Evolutionary conservation across 2,329 filamentous ascomycete genomes (phyloP).

Genomic region (Colletotrichum sp.): DNA sequence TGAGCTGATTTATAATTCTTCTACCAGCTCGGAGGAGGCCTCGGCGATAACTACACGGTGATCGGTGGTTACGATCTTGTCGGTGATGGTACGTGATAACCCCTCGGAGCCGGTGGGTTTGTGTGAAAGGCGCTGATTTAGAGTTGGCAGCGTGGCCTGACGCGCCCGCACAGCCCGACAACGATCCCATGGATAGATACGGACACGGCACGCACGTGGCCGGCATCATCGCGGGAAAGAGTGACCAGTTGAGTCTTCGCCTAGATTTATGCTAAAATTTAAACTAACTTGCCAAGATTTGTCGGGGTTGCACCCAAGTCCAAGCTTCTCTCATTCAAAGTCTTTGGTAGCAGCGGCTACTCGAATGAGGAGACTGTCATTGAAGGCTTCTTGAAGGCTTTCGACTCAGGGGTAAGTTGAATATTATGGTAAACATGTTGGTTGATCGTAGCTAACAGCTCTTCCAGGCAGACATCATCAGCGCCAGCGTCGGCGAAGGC

Average conservation of each 20-base stretch:
- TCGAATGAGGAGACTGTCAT: constrained; percentile 27
- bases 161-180: background rate
- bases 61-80: constrained; percentile 3
- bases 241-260: constrained; percentile 8
- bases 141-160: background rate
- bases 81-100: background rate
- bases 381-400: constrained; percentile 38
- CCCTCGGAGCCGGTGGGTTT: background rate
- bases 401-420: constrained; percentile 30
- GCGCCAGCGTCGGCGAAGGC: constrained; percentile 40
- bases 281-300: background rate
- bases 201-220: constrained; percentile 29
- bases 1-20: background rate
- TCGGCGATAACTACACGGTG: background rate
- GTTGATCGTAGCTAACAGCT: background rate
- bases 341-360: constrained; percentile 21
- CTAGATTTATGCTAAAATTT: background rate
- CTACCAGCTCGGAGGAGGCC: background rate
- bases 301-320: constrained; percentile 32
- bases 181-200: background rate
- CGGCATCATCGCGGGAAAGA: constrained; percentile 32
- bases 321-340: constrained; percentile 30
- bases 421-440: accelerated
- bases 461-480: constrained; percentile 41
- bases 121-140: background rate